These are phyloP conservation scores for Takakia lepidozioides DNA, from an alignment of 225 moss, liverwort and hornwort genomes.

Conservation along the genomic window DNA sequence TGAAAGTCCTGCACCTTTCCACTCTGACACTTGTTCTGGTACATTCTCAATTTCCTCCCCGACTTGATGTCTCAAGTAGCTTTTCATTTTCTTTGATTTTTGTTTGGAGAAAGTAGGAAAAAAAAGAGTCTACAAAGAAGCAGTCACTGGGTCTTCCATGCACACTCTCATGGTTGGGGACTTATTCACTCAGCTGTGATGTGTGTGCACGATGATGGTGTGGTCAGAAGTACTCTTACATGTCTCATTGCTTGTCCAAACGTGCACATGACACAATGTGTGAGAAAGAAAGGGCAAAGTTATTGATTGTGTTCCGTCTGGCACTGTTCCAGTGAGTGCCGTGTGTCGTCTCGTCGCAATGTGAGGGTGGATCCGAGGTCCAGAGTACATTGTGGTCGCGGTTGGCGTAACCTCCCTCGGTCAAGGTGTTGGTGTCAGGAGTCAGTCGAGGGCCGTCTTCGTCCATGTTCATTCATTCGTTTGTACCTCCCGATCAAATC, in stretches of 20 bases:
- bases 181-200: too few relatives aligned
- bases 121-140: too few relatives aligned
- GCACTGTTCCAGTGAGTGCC: constrained; percentile 99
- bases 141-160: too few relatives aligned
- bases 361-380: constrained; percentile 99
- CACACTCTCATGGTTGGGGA: too few relatives aligned
- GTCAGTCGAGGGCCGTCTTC: constrained; percentile 78
- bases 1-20: neutral
- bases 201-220: too few relatives aligned
- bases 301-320: constrained; percentile 99
- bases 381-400: constrained; percentile 88
- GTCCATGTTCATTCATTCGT: constrained; percentile 64
- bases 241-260: constrained; percentile 16
- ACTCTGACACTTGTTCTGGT: too few relatives aligned
- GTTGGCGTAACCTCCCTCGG: constrained; percentile 67
- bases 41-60: too few relatives aligned
- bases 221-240: too few relatives aligned
- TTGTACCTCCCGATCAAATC: constrained; percentile 62
- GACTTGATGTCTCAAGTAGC: too few relatives aligned
- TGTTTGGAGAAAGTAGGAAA: too few relatives aligned
- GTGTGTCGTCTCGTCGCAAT: constrained; percentile 97
- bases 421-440: constrained; percentile 69
- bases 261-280: neutral
- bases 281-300: constrained; percentile 21
- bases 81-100: too few relatives aligned